Conservation (phyloP, 1,139 yeast species). For the Scheffersomyces cryptocercus region DNA sequence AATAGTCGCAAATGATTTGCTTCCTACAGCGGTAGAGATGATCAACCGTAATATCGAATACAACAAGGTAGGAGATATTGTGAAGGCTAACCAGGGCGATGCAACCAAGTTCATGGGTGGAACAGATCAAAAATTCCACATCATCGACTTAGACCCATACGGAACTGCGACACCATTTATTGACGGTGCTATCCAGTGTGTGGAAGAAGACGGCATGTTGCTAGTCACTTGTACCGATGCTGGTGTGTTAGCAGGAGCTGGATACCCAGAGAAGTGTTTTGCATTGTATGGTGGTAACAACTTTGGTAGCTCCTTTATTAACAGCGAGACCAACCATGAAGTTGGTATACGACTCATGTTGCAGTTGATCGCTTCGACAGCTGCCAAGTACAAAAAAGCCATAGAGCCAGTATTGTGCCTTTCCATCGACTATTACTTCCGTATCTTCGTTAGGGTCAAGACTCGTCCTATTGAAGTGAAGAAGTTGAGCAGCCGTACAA, state of each 20-base stretch:
- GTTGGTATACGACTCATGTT: slow-evolving; percentile 86
- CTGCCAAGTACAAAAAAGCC: slow-evolving; percentile 84
- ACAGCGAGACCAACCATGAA: slow-evolving; percentile 86
- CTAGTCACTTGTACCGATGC: slow-evolving; percentile 95
- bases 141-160: slow-evolving; percentile 93
- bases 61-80: slow-evolving; percentile 56
- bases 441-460: slow-evolving; percentile 76
- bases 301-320: slow-evolving; percentile 73
- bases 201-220: slow-evolving; percentile 79
- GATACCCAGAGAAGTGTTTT: slow-evolving; percentile 95
- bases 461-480: slow-evolving; percentile 83
- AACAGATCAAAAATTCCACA: slow-evolving; percentile 58
- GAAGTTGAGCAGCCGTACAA: slow-evolving; percentile 67
- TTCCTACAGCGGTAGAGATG: slow-evolving; percentile 82
- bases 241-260: slow-evolving; percentile 92
- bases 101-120: slow-evolving; percentile 79
- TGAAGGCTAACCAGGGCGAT: slow-evolving; percentile 76
- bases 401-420: slow-evolving; percentile 85
- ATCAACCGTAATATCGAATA: slow-evolving; percentile 70
- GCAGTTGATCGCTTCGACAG: slow-evolving; percentile 72
- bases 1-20: slow-evolving; percentile 86
- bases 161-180: slow-evolving; percentile 96
- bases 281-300: slow-evolving; percentile 80
- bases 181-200: slow-evolving; percentile 82
- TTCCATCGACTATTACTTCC: slow-evolving; percentile 88